Base-by-base conservation (phyloP, 2,329 filamentous ascomycete species). In the Nigrospora osmanthi region DNA sequence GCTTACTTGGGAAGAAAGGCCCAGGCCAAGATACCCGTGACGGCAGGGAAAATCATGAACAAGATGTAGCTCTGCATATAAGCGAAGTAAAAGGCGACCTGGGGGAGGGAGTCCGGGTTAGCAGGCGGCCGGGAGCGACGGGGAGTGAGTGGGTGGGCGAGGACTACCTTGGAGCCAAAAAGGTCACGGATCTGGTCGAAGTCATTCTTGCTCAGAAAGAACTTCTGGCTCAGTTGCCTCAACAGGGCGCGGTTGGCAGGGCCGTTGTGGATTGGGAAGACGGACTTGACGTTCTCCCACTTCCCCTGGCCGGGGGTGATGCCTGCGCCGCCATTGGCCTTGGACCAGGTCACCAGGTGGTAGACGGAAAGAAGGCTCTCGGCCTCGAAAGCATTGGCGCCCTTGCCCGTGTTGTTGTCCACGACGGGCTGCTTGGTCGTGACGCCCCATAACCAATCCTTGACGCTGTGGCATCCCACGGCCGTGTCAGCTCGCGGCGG, bases 61-160 rank as follows among this genome's bases (percentile, higher is more conserved):
- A 76, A 67, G 47, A 86, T 83, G 58, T 90, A 90, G 13, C 77
- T 80, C 55, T 89, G 85, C 19, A 86, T 83, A 54, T 89, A 90
- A n/a, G 85, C 85, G 58, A 88, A 90, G 63, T 90, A 90, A 57
- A 86, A 89, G 3, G 83, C 86, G 43, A 88, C 78, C 74, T 80
- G 36, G 2, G 1, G 30, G 5, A 28, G 10, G 10, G 23, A 7
- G 2, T 10, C 9, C 10, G 23, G 23, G 23, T 28, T 10, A 28
- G 23, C 23, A 28, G 6, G 23, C 23, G 23, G 23, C 23, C 10
- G 23, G 23, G 23, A n/a, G 23, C 23, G 23, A 28, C 23, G 23
- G 5, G 23, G 6, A 10, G 10, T 7, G 6, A 10, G 10, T 7
- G 9, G 23, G 23, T 10, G 23, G 7, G 23, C 23, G 23, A 28